Conservation (phyloP, 2,329 filamentous ascomycete genomes). For the Colletotrichum sp. region DNA sequence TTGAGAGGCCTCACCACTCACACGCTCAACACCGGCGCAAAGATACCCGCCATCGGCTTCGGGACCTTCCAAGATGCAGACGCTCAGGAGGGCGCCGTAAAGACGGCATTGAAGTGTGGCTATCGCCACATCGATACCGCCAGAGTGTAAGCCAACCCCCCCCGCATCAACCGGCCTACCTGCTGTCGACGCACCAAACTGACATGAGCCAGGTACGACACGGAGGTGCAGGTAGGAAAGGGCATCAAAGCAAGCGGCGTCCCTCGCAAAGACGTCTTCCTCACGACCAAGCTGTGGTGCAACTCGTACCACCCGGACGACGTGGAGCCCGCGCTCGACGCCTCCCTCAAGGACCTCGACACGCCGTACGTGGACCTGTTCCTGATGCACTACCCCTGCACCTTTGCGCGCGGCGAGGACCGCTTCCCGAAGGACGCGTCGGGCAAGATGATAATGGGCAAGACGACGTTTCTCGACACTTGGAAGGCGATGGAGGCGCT, state of each 20-base stretch:
- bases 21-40: constrained; percentile 26
- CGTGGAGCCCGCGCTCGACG: constrained; percentile 28
- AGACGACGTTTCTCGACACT: not conserved
- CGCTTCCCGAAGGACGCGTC: constrained; percentile 21
- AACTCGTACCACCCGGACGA: constrained; percentile 29
- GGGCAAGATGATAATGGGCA: not conserved
- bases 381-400: constrained; percentile 31
- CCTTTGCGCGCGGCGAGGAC: constrained; percentile 25
- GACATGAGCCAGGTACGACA: not conserved
- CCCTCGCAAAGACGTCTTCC: constrained; percentile 31
- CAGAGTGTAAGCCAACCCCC: not conserved
- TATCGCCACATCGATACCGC: constrained; percentile 40
- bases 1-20: not conserved
- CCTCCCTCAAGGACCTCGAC: constrained; percentile 30
- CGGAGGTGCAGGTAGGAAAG: constrained; percentile 24
- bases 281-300: constrained; percentile 36
- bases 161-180: not conserved
- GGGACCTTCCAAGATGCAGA: constrained; percentile 34
- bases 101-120: constrained; percentile 30
- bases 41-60: constrained; percentile 33
- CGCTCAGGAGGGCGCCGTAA: constrained; percentile 28
- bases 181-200: not conserved
- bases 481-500: not conserved
- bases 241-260: constrained; percentile 28
- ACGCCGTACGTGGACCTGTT: constrained; percentile 32